phyloP scores from a whole-genome alignment of 2,329 filamentous ascomycete species.

The Penicillium carneum region DNA sequence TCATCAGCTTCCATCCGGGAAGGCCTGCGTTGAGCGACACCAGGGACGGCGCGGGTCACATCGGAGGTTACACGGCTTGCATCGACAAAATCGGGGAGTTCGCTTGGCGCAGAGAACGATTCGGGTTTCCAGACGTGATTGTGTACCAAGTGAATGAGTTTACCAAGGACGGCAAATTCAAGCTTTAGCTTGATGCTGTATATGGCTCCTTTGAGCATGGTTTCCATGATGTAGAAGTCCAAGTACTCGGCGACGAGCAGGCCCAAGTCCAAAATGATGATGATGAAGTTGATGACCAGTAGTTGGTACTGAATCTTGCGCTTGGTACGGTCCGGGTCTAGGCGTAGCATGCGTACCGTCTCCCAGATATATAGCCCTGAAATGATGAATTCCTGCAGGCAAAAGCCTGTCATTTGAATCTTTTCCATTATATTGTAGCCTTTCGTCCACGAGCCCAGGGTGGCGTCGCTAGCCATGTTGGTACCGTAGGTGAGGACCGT shows the following conservation, averaged over 20 bases:
- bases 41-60: slow-evolving; percentile 48
- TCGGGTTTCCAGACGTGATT: slow-evolving; percentile 50
- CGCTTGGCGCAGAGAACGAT: slow-evolving; percentile 38
- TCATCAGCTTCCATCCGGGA: slow-evolving; percentile 48
- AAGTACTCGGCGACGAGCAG: slow-evolving; percentile 55
- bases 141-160: slow-evolving; percentile 54
- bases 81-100: slow-evolving; percentile 56
- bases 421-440: slow-evolving; percentile 61
- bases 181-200: slow-evolving; percentile 60
- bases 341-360: slow-evolving; percentile 59
- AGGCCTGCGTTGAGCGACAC: slow-evolving; percentile 32
- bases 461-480: slow-evolving; percentile 41
- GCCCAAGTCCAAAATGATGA: slow-evolving; percentile 56
- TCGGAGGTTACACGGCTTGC: slow-evolving; percentile 53
- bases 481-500: slow-evolving; percentile 56
- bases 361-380: slow-evolving; percentile 63
- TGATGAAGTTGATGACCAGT: slow-evolving; percentile 58
- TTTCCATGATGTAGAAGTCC: slow-evolving; percentile 56
- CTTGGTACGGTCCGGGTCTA: slow-evolving; percentile 53
- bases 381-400: slow-evolving; percentile 63
- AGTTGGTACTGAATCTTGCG: slow-evolving; percentile 59
- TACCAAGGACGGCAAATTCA: slow-evolving; percentile 59
- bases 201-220: slow-evolving; percentile 56
- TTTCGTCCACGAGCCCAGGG: slow-evolving; percentile 35
- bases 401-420: slow-evolving; percentile 65